phyloP scores from a whole-genome alignment of 2,329 filamentous ascomycete genomes.

The Raffaelea ambrosiae region DNA sequence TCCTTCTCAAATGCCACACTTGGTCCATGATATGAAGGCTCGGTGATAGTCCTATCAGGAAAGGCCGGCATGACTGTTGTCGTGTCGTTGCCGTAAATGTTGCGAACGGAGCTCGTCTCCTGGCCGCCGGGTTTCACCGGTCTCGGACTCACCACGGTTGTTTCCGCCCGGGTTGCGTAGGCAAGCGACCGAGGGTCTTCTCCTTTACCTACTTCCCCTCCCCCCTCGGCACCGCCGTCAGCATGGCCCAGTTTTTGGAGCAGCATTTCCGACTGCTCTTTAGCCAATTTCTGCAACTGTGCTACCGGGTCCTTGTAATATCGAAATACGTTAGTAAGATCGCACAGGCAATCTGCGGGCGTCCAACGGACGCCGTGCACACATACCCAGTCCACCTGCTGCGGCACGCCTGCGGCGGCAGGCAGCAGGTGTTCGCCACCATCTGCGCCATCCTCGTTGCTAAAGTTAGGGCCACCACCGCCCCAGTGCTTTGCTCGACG shows the following conservation, averaged over 20 bases:
- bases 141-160: slow-evolving; percentile 27
- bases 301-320: slow-evolving; percentile 57
- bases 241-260: slow-evolving; percentile 40
- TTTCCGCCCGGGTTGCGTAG: slow-evolving; percentile 29
- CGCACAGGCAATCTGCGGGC: slow-evolving; percentile 45
- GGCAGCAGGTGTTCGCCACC: slow-evolving; percentile 49
- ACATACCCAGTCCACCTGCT: slow-evolving; percentile 93
- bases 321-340: slow-evolving; percentile 44
- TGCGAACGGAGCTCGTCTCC: slow-evolving; percentile 17
- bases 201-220: slow-evolving; percentile 17
- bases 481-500: slow-evolving; percentile 62
- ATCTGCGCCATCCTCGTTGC: slow-evolving; percentile 38
- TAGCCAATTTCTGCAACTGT: slow-evolving; percentile 62
- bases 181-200: slow-evolving; percentile 35
- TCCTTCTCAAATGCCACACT: slow-evolving; percentile 43
- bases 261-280: slow-evolving; percentile 56
- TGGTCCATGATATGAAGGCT: slow-evolving; percentile 42
- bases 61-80: not conserved
- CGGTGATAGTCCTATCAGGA: slow-evolving; percentile 20
- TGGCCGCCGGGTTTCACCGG: slow-evolving; percentile 21
- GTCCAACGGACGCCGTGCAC: slow-evolving; percentile 43
- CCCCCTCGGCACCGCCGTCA: slow-evolving; percentile 7
- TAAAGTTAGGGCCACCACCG: slow-evolving; percentile 28
- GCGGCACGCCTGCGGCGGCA: slow-evolving; percentile 71
- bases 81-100: slow-evolving; percentile 12